Evolutionary conservation across 768 basidiomycete species (phyloP).

Genomic region (Hygrophoropsis aurantiaca): DNA sequence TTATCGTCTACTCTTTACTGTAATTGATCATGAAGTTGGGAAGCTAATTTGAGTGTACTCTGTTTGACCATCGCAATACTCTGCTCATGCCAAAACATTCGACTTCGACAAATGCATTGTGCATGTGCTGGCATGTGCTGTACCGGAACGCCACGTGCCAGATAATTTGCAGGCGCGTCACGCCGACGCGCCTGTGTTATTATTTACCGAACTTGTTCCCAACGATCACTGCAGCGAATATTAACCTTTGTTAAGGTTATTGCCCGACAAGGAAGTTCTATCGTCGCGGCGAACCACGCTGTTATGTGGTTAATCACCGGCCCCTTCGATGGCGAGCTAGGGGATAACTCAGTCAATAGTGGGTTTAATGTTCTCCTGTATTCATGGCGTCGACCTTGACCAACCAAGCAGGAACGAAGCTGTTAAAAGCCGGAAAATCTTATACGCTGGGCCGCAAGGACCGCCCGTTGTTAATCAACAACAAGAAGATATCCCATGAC

Average conservation of each 20-base stretch:
- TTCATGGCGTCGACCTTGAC: not conserved
- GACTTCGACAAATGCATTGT: too few relatives aligned
- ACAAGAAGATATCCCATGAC: constrained; percentile 63
- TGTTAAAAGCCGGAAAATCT: constrained; percentile 58
- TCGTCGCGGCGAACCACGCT: too few relatives aligned
- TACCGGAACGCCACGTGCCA: too few relatives aligned
- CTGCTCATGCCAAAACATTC: too few relatives aligned
- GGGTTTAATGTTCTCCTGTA: constrained; percentile 14
- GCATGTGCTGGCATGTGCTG: too few relatives aligned
- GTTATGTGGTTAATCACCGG: constrained; percentile 63
- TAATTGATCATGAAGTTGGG: too few relatives aligned
- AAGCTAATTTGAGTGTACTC: too few relatives aligned
- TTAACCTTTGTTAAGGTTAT: not conserved
- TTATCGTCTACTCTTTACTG: too few relatives aligned
- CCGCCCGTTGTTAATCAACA: constrained; percentile 48
- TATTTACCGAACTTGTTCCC: too few relatives aligned
- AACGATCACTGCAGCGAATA: not conserved
- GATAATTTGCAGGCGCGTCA: too few relatives aligned
- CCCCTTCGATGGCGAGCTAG: constrained; percentile 48
- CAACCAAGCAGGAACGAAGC: constrained; percentile 39
- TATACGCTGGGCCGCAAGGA: constrained; percentile 62
- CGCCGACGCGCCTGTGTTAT: too few relatives aligned
- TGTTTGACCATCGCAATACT: too few relatives aligned
- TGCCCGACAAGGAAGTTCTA: not conserved
- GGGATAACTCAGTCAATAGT: constrained; percentile 42